Evolutionary conservation across 768 basidiomycete genomes (phyloP).

Genomic region (Amanita polypyramis): DNA sequence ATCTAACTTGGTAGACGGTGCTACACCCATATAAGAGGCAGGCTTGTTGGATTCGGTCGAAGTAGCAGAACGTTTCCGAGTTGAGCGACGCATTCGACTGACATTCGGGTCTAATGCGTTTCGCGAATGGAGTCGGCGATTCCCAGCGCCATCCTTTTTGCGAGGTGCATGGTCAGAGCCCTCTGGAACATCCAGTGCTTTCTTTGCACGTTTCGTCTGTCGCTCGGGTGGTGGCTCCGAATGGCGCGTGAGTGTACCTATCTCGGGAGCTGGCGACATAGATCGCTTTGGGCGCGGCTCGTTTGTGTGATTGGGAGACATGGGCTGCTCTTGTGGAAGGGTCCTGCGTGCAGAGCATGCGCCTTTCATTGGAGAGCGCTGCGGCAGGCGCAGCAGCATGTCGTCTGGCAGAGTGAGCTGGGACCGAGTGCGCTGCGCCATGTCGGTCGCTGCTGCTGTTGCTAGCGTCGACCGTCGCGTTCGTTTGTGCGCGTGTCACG

Average conservation of each 20-base stretch:
- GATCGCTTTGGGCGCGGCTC: slow-evolving; percentile 25
- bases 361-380: slow-evolving; percentile 42
- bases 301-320: slow-evolving; percentile 7
- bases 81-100: slow-evolving; percentile 12
- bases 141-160: slow-evolving; percentile 8
- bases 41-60: slow-evolving; percentile 13
- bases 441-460: neutral
- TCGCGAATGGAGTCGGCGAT: slow-evolving; percentile 17
- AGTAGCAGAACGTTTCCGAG: slow-evolving; percentile 18
- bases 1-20: slow-evolving; percentile 11
- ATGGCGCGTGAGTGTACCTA: slow-evolving; percentile 18
- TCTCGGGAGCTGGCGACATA: slow-evolving; percentile 24
- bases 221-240: slow-evolving; percentile 20
- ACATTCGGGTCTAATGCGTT: slow-evolving; percentile 25
- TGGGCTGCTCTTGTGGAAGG: neutral
- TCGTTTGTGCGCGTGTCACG: slow-evolving; percentile 22
- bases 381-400: slow-evolving; percentile 31
- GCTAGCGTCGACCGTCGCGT: slow-evolving; percentile 13
- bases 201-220: slow-evolving; percentile 27
- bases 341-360: slow-evolving; percentile 16
- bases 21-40: slow-evolving; percentile 10
- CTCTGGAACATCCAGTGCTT: slow-evolving; percentile 12
- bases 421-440: slow-evolving; percentile 30
- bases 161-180: slow-evolving; percentile 11
- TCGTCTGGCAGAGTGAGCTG: slow-evolving; percentile 37